Base-by-base conservation (phyloP, 345 rosid genomes). In the Gossypium turneri region DNA sequence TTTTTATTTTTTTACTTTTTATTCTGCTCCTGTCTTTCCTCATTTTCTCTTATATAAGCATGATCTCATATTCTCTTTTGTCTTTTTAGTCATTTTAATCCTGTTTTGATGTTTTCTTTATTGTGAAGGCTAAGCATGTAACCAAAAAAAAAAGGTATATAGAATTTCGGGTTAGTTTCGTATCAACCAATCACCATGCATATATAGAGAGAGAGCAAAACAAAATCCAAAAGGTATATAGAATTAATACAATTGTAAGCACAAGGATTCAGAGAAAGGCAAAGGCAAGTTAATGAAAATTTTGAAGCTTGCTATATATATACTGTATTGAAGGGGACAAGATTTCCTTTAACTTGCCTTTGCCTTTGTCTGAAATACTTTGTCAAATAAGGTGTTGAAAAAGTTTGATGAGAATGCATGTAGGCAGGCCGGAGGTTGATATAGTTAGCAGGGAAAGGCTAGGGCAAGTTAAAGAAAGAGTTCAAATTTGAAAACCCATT, bases 271-370 rank as follows among this genome's bases (percentile, higher is more conserved):
- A 44, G 27, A 20, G 51, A 44, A 65, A 44, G 51, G 51, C 51
- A 65, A 65, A 1, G 51, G 12, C 51, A 10, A 20, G 69, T 65
- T 65, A 43, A 65, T 12, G 50, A 44, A 43, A 43, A 19, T 0
- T 41, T 41, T 41, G 25, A 57, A 57, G 29, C 29, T 34, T 34
- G 38, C 38, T 34, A 34, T 34, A 34, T 34, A 34, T 34, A 4
- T 34, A 34, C 38, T 9, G 2, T 43, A 59, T 12, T 12, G 48
- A 8, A 43, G 69, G 43, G 19, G 4, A 4, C 67, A 34, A 62
- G 19, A 19, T 65, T 65, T 65, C 25, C 29, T 44, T 65, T 65
- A 65, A 65, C 52, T 65, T 65, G 69, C 20, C 51, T 65, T 43
- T 43, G 69, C 51, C 69, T 65, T 59, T 44, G 17, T 43, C 51